Base-by-base conservation (phyloP, 73 alveolate genomes). In the Paramecium pentaurelia region DNA sequence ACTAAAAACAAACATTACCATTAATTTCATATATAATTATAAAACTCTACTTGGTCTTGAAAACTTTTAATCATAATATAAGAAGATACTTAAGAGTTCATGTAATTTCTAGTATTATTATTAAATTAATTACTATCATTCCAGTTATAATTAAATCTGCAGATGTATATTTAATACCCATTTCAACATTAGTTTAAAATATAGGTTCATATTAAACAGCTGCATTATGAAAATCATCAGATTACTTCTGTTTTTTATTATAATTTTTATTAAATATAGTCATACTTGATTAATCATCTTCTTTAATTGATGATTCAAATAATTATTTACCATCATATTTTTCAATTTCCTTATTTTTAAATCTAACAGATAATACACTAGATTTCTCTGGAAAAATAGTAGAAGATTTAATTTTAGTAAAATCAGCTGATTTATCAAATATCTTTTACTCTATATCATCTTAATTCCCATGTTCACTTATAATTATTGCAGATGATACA, bases 161-260 rank as follows among this genome's bases (percentile, higher is more conserved):
- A 14, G 85, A 34, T 1, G 85, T 68, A 9, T 32, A 34, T 68
- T 36, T 68, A 6, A 68, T 68, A 8, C 85, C 85, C 85, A 68
- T 32, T 16, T 68, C 85, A 14, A 68, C 10, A 68, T 68, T 68
- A 7, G 85, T 32, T 27, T 68, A 36, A 68, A 68, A 68, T 25
- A 68, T 36, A 9, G 85, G 85, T n/a, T 68, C 85, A 68, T 68
- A 68, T 68, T 68, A 68, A 16, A 30, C 25, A 68, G 85, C 85
- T 68, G 51, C 85, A 68, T 68, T 36, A 10, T 68, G 42, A 25
- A 68, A 68, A 34, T 36, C 85, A 68, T 68, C 85, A 4, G 42
- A 54, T 54, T 20, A 5, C 4, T 54, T 54, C 20, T 16, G 4
- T 54, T 54, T 0, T 54, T 54, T 54, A 54, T 54, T 20, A n/a